phyloP scores from a whole-genome alignment of 768 basidiomycete genomes.

The Rhodotorula toruloides region DNA sequence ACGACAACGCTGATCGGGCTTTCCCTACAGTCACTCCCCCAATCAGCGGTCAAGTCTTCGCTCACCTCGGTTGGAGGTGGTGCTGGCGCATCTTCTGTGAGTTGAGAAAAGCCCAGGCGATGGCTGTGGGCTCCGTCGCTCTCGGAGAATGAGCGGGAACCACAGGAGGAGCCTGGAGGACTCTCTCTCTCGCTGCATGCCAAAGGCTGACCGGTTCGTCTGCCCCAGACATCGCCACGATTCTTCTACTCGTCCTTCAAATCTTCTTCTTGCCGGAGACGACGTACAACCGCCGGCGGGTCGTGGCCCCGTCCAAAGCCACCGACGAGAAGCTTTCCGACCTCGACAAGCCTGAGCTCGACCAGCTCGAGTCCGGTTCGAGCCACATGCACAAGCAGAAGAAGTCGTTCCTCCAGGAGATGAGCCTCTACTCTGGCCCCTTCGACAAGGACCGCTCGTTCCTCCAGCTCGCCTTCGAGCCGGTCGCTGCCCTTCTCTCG shows the following conservation, averaged over 20 bases:
- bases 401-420: not conserved
- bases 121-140: too few species aligned
- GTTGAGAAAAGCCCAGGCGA: too few species aligned
- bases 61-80: not conserved
- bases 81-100: slow-evolving; percentile 7
- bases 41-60: not conserved
- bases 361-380: not conserved
- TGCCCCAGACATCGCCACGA: not conserved
- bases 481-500: not conserved
- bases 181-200: too few species aligned
- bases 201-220: too few species aligned
- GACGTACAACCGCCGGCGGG: not conserved
- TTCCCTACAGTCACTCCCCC: not conserved
- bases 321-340: not conserved
- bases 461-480: not conserved
- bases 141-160: too few species aligned
- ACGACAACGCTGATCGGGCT: not conserved
- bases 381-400: not conserved
- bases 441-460: not conserved
- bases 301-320: not conserved
- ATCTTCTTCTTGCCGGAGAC: slow-evolving; percentile 17
- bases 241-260: not conserved
- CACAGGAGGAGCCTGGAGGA: too few species aligned
- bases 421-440: not conserved
- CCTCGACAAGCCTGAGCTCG: not conserved